phyloP scores from a whole-genome alignment of 2,329 filamentous ascomycete genomes.

The Passalora sequoiae region DNA sequence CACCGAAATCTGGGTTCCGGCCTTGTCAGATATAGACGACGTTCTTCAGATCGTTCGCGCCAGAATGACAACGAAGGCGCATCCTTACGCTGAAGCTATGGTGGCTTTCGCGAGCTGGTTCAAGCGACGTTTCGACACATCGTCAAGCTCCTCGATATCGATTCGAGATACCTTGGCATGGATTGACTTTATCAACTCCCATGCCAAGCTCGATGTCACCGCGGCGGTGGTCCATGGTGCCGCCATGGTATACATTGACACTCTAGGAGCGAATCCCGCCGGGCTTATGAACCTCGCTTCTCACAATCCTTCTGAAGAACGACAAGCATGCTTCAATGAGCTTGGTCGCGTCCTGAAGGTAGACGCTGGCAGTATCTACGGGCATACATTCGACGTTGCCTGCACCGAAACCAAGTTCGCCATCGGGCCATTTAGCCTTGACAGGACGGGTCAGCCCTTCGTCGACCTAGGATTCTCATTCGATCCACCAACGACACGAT shows the following conservation, averaged over 20 bases:
- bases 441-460: slow-evolving; percentile 15
- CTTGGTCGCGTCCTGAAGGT: slow-evolving; percentile 61
- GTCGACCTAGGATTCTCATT: slow-evolving; percentile 60
- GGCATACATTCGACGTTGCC: slow-evolving; percentile 54
- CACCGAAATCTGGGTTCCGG: slow-evolving; percentile 97
- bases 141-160: slow-evolving; percentile 72
- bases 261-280: slow-evolving; percentile 88
- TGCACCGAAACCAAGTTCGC: slow-evolving; percentile 52
- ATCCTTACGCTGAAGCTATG: slow-evolving; percentile 61
- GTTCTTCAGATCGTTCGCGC: slow-evolving; percentile 77
- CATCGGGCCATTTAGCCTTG: slow-evolving; percentile 71
- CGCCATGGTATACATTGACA: slow-evolving; percentile 92
- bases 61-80: slow-evolving; percentile 59
- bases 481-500: slow-evolving; percentile 79
- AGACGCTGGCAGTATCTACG: slow-evolving; percentile 63
- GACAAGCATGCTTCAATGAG: slow-evolving; percentile 66
- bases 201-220: slow-evolving; percentile 11
- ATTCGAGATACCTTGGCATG: slow-evolving; percentile 89
- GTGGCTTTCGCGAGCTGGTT: slow-evolving; percentile 93
- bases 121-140: slow-evolving; percentile 69
- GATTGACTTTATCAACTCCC: slow-evolving; percentile 80
- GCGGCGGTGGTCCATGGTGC: slow-evolving; percentile 70
- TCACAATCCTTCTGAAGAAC: slow-evolving; percentile 64
- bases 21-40: slow-evolving; percentile 77
- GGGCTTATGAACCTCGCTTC: slow-evolving; percentile 71